Evolutionary conservation across 768 basidiomycete species (phyloP).

Genomic region (Pulveroboletus sp.): DNA sequence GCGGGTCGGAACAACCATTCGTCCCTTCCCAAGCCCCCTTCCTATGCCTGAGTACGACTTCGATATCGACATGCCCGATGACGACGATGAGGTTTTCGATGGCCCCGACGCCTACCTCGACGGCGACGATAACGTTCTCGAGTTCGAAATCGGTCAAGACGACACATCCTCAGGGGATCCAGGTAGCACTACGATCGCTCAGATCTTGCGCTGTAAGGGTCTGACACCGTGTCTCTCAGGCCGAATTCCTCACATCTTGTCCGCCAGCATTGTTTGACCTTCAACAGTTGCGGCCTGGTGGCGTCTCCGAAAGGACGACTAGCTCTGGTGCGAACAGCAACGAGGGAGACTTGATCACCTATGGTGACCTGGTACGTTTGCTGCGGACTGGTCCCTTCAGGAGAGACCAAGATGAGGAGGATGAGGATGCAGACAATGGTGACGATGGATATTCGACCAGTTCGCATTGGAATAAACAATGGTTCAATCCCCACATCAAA

Average conservation of each 20-base stretch:
- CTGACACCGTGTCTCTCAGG: neutral
- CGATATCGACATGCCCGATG: slow-evolving; percentile 13
- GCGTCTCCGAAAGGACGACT: slow-evolving; percentile 7
- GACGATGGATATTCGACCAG: slow-evolving; percentile 24
- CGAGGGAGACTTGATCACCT: slow-evolving; percentile 14
- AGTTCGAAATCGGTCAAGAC: slow-evolving; percentile 30
- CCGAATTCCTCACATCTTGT: slow-evolving; percentile 3
- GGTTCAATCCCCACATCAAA: slow-evolving; percentile 42
- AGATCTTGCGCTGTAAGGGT: slow-evolving; percentile 30
- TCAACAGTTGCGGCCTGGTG: slow-evolving; percentile 18
- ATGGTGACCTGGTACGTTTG: slow-evolving; percentile 24
- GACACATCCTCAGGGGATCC: slow-evolving; percentile 7
- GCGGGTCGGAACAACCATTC: neutral
- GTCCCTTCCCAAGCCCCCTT: neutral
- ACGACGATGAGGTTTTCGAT: slow-evolving; percentile 31
- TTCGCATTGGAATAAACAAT: slow-evolving; percentile 28
- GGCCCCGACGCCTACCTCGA: slow-evolving; percentile 35
- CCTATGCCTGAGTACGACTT: slow-evolving; percentile 21
- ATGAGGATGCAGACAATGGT: slow-evolving; percentile 37
- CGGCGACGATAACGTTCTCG: slow-evolving; percentile 32
- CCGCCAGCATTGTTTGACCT: slow-evolving; percentile 27
- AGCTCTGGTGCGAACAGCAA: neutral
- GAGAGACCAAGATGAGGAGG: slow-evolving; percentile 37
- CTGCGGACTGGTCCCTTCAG: slow-evolving; percentile 11
- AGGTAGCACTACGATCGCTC: slow-evolving; percentile 14